phyloP scores from a whole-genome alignment of 305 asterid species.

The Fraxinus latifolia region DNA sequence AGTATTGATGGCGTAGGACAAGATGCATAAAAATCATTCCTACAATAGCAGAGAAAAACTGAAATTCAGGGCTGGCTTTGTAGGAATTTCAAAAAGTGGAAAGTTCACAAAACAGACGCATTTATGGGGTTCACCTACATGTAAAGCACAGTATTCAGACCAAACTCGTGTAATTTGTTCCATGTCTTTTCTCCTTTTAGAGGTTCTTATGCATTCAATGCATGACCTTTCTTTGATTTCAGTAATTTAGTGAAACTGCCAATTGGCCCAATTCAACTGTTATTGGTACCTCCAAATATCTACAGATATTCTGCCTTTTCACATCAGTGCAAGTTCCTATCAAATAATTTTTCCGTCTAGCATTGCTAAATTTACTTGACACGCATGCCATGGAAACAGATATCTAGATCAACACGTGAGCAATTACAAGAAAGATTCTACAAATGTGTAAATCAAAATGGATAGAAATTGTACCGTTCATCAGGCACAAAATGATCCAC shows the following conservation, averaged over 20 bases:
- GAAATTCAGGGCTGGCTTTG: neutral
- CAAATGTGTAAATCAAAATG: neutral
- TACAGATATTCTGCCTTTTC: neutral
- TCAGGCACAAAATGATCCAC: conserved; percentile 72
- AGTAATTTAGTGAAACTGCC: neutral
- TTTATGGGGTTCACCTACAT: neutral
- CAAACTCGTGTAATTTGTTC: neutral
- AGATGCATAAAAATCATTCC: neutral
- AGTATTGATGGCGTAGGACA: neutral
- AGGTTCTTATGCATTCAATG: neutral
- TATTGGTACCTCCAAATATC: neutral
- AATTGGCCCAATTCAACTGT: neutral
- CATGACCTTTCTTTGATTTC: neutral
- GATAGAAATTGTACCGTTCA: conserved; percentile 57
- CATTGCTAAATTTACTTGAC: neutral
- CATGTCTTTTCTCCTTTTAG: neutral
- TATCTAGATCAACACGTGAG: neutral
- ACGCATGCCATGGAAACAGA: conserved; percentile 15
- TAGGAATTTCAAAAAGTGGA: neutral
- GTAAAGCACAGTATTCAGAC: neutral
- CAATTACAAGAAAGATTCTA: neutral
- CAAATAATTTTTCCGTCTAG: neutral
- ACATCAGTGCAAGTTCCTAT: neutral
- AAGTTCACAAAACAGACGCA: neutral
- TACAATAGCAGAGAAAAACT: neutral